phyloP scores from a whole-genome alignment of 306 rosid genomes.

The Dalbergia cochinchinensis region DNA sequence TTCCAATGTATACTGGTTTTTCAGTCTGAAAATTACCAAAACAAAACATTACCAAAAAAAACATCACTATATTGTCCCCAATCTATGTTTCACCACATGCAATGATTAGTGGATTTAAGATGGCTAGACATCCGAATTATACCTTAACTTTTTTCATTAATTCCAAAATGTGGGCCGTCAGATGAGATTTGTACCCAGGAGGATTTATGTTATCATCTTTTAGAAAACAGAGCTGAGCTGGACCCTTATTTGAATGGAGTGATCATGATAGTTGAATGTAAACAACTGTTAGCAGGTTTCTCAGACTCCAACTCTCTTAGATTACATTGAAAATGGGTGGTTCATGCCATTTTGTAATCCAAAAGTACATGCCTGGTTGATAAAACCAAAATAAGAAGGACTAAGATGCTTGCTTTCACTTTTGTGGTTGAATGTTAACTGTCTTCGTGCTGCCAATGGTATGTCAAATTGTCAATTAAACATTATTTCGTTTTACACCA shows the following conservation, averaged over 20 bases:
- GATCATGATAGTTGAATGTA: background rate
- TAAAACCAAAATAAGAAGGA: constrained; percentile 30
- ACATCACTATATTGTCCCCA: background rate
- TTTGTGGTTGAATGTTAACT: constrained; percentile 35
- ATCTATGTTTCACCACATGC: constrained; percentile 27
- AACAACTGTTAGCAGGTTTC: constrained; percentile 21
- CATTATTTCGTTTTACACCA: constrained; percentile 33
- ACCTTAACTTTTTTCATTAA: constrained; percentile 1
- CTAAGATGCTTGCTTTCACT: constrained; percentile 33
- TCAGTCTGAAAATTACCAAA: constrained; percentile 1
- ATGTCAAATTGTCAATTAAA: constrained; percentile 24
- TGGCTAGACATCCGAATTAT: constrained; percentile 27
- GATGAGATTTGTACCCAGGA: constrained; percentile 20
- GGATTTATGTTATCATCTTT: constrained; percentile 9
- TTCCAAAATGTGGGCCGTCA: constrained; percentile 10
- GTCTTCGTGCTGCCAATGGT: background rate
- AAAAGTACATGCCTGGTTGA: constrained; percentile 21
- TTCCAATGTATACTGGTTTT: constrained; percentile 8
- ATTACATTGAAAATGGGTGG: constrained; percentile 1
- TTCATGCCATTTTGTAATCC: constrained; percentile 32
- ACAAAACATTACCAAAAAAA: background rate
- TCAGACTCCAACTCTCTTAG: constrained; percentile 22
- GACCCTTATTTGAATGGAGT: constrained; percentile 31
- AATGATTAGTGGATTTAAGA: constrained; percentile 32
- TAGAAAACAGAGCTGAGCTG: background rate